Evolutionary conservation across 306 rosid species (phyloP), one percentile per base, ranked within the genome.

Genomic region (Vigna unguiculata): DNA sequence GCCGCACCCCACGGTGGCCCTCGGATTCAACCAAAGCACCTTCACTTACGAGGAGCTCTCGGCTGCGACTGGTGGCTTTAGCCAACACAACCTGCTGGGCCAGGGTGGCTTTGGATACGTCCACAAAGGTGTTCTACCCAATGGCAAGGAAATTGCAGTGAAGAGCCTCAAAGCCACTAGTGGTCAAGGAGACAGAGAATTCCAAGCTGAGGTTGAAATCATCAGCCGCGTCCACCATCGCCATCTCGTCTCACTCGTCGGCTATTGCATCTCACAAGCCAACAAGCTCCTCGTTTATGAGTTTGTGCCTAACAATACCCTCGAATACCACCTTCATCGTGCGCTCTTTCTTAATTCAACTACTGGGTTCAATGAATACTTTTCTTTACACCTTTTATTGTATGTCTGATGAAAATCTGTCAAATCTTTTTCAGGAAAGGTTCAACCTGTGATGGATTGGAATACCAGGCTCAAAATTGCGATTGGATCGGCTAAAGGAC

Each of bases 181-280:
- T 0, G 83, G 86, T 0, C 95, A 92, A 83, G 98, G 96, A 2
- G 93, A 87, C 40, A 85, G 76, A 4, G 98, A 94, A 54, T 90
- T 94, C 28, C 93, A 85, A 51, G 95, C 91, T 0, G 97, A 94
- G 86, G 91, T 92, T 22, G 98, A 94, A 30, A 89, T 85, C 12
- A 92, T 94, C 10, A 94, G 98, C 48, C 93, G 96, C 12, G 98
- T 94, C 28, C 98, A 92, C 71, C 98, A 94, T 72, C 98, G 97
- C 17, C 90, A 94, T 80, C 88, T 94, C 10, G 98, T 94, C 1
- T 92, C 98, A 1, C 96, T 94, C 21, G 97, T 90, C 28, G 98
- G 98, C 5, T 86, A 90, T 41, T 89, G 93, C 81, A 57, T 94
- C 24, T 30, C 89, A 1, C 90, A 85, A 0, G 77, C 62, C 0